A percentile compares a stretch with the other conserved stretches of the same genome.
Evolutionary conservation across 305 asterid species (phyloP).

Genomic region (Fraxinus platypoda): DNA sequence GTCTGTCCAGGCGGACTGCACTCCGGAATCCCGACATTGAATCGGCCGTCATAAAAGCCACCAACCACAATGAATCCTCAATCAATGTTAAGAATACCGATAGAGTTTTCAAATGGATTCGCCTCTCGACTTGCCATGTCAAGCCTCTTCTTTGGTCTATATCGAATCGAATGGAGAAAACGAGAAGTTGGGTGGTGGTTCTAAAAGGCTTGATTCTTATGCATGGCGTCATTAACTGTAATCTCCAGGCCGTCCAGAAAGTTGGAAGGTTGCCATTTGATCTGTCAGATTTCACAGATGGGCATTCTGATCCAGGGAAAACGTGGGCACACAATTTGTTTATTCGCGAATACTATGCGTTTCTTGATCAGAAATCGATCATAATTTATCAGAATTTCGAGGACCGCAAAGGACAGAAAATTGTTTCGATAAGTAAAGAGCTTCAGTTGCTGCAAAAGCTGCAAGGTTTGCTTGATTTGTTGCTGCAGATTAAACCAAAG

Average conservation of each 20-base stretch:
- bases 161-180: constrained; percentile 52
- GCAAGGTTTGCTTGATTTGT: constrained; percentile 52
- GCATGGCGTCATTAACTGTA: constrained; percentile 51
- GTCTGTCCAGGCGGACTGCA: constrained; percentile 44
- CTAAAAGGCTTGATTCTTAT: constrained; percentile 58
- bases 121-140: constrained; percentile 54
- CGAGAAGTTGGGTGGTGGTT: constrained; percentile 68
- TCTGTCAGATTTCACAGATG: constrained; percentile 57
- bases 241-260: constrained; percentile 30
- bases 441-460: constrained; percentile 41
- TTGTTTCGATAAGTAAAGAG: constrained; percentile 37
- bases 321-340: constrained; percentile 53
- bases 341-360: constrained; percentile 63
- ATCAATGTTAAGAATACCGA: constrained; percentile 46
- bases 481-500: constrained; percentile 59
- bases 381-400: constrained; percentile 30
- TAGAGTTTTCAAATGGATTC: constrained; percentile 59
- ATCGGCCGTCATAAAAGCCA: constrained; percentile 70
- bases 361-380: constrained; percentile 67
- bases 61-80: constrained; percentile 55
- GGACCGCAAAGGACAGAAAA: neutral
- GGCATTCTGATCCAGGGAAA: constrained; percentile 23
- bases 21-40: constrained; percentile 77
- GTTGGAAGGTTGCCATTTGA: constrained; percentile 81
- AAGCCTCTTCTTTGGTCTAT: constrained; percentile 62